Evolutionary conservation across 169 alveolate genomes (phyloP).

Genomic region (Eimeria brunetti): DNA sequence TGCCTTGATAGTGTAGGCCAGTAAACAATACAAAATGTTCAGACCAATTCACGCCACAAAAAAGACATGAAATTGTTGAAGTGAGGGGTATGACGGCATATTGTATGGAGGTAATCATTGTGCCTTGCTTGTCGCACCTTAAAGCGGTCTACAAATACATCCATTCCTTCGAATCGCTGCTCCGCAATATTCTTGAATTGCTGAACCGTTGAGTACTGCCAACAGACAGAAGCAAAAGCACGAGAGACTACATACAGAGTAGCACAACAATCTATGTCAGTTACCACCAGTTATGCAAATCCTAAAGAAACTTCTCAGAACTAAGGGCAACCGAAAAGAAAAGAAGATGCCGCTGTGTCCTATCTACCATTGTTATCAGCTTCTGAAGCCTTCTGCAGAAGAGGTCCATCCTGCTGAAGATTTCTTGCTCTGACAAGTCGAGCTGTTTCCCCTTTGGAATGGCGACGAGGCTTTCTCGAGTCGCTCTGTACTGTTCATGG

Average conservation of each 20-base stretch:
- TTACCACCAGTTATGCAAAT: neutral
- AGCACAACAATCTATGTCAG: neutral
- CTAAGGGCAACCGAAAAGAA: neutral
- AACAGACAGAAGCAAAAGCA: neutral
- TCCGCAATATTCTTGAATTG: conserved; percentile 94
- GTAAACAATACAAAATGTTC: neutral
- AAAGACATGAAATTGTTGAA: neutral
- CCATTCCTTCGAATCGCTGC: conserved; percentile 96
- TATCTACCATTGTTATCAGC: conserved; percentile 93
- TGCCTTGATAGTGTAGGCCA: neutral
- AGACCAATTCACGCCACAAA: neutral
- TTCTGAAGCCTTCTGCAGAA: conserved; percentile 97
- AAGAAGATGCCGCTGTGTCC: neutral
- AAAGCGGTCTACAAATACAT: conserved; percentile 91
- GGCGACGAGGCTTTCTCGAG: conserved; percentile 94
- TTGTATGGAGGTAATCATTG: neutral
- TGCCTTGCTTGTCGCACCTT: conserved; percentile 81
- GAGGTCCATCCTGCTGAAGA: conserved; percentile 97
- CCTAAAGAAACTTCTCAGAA: neutral
- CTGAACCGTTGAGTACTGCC: conserved; percentile 94
- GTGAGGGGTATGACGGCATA: neutral
- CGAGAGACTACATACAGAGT: neutral
- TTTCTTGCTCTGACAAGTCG: conserved; percentile 96
- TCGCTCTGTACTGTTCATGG: conserved; percentile 93
- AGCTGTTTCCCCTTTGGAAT: conserved; percentile 96